Evolutionary conservation across 768 basidiomycete species (phyloP).

Genomic region (Trametes cinnabarina): DNA sequence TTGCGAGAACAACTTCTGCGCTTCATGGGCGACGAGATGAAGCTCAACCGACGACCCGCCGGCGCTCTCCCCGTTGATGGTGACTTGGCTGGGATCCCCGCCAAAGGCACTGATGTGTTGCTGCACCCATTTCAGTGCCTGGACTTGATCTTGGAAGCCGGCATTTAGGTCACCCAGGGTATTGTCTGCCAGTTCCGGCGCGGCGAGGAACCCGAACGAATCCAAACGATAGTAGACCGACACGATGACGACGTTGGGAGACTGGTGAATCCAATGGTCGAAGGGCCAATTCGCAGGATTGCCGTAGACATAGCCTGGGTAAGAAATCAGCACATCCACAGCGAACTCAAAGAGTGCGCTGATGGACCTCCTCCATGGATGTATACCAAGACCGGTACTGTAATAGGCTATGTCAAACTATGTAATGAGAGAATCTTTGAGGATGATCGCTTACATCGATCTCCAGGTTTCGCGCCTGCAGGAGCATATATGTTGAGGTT

Average conservation of each 20-base stretch:
- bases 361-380: constrained; percentile 38
- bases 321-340: too few relatives aligned
- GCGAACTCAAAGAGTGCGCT: too few relatives aligned
- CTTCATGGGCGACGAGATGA: constrained; percentile 49
- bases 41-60: constrained; percentile 56
- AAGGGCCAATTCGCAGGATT: constrained; percentile 69
- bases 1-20: constrained; percentile 43
- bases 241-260: constrained; percentile 59
- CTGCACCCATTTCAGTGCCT: constrained; percentile 41
- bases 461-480: constrained; percentile 41
- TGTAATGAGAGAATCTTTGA: not conserved
- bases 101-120: constrained; percentile 39
- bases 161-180: constrained; percentile 49
- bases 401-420: not conserved
- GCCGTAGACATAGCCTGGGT: constrained; percentile 51
- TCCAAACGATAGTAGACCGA: constrained; percentile 66
- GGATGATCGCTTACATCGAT: constrained; percentile 40
- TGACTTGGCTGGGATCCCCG: constrained; percentile 39
- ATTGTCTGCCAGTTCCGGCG: constrained; percentile 44
- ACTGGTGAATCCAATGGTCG: constrained; percentile 62
- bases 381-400: constrained; percentile 41
- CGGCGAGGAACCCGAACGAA: constrained; percentile 60
- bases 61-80: constrained; percentile 61
- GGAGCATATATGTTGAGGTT: constrained; percentile 68
- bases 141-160: constrained; percentile 54